Base-by-base conservation (phyloP, 2,329 filamentous ascomycete genomes). In the Fusarium continuum region DNA sequence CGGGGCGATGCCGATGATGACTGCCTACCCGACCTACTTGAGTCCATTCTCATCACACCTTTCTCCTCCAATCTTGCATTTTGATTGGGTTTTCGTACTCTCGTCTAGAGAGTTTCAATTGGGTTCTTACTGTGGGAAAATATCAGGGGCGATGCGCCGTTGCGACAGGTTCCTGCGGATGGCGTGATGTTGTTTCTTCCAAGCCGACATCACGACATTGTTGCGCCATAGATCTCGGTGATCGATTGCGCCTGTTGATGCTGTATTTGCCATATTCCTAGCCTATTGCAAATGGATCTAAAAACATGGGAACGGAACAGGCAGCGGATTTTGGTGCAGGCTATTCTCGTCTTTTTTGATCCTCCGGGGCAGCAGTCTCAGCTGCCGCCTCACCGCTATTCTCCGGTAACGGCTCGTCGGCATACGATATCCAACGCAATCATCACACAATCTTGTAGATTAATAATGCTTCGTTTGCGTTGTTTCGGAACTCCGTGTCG, bases 111-210 rank as follows among this genome's bases (percentile, higher is more conserved):
- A 2, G 8, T 29, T 29, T 14, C 28, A 14, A 29, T 9, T 6
- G 28, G 8, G 1, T 14, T 14, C 28, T 14, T 29, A 29, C 13
- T 14, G 14, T 29, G 28, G 6, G 8, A 17, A 26, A 17, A 9
- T n/a, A 4, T 11, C 2, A 16, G 31, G 13, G 9, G 4, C 13
- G 8, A 26, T 47, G 13, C 19, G 31, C 13, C 4, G 11, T 47
- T 47, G 32, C 44, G 44, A 13, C 31, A 47, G 13, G 44, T 47
- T 47, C 44, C 44, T 47, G 44, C 44, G 36, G 22, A 47, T 47
- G 44, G 25, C 44, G 44, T 47, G 44, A 29, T 14, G 28, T 13
- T 26, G 13, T 14, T 35, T 35, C 32, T 17, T 23, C 23, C 10
- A 41, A 41, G 19, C 46, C 34, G 23, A 49, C 19, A 41, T 25